phyloP scores from a whole-genome alignment of 2,329 filamentous ascomycete genomes.

The Pezicula rhizophila region DNA sequence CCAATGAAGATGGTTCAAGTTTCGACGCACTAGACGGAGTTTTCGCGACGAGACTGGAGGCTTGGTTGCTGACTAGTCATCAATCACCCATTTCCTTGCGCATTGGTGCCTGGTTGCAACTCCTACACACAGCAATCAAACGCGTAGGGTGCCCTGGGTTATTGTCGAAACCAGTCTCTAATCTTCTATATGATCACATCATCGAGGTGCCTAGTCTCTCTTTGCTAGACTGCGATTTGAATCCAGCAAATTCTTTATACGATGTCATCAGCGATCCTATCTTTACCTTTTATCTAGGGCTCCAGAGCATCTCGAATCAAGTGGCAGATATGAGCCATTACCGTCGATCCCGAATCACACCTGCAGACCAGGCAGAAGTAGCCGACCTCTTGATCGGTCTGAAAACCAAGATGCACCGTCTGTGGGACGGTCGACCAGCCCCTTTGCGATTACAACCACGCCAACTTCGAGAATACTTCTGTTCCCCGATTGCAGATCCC shows the following conservation, averaged over 20 bases:
- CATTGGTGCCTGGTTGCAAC: constrained; percentile 13
- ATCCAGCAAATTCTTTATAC: constrained; percentile 8
- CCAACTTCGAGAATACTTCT: constrained; percentile 12
- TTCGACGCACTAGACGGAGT: constrained; percentile 3
- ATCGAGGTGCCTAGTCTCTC: neutral
- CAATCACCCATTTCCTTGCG: constrained; percentile 3
- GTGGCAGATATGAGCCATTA: constrained; percentile 18
- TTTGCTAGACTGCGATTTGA: neutral
- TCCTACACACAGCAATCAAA: constrained; percentile 13
- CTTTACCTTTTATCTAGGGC: constrained; percentile 16
- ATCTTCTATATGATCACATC: constrained; percentile 4
- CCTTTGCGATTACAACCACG: constrained; percentile 9
- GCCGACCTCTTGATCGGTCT: constrained; percentile 6
- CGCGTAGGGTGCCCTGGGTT: constrained; percentile 8
- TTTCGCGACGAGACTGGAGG: neutral
- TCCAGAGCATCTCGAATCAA: constrained; percentile 16
- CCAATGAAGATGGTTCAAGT: constrained; percentile 5
- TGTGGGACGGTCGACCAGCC: constrained; percentile 9
- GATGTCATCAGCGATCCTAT: constrained; percentile 12
- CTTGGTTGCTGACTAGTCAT: neutral
- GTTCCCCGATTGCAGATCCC: constrained; percentile 9
- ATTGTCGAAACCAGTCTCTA: constrained; percentile 9
- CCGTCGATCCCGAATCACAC: constrained; percentile 19
- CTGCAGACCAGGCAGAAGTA: constrained; percentile 15
- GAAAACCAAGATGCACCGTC: constrained; percentile 6